Evolutionary conservation across 2,329 filamentous ascomycete species (phyloP).

Genomic region (Thermomyces lanuginosus): DNA sequence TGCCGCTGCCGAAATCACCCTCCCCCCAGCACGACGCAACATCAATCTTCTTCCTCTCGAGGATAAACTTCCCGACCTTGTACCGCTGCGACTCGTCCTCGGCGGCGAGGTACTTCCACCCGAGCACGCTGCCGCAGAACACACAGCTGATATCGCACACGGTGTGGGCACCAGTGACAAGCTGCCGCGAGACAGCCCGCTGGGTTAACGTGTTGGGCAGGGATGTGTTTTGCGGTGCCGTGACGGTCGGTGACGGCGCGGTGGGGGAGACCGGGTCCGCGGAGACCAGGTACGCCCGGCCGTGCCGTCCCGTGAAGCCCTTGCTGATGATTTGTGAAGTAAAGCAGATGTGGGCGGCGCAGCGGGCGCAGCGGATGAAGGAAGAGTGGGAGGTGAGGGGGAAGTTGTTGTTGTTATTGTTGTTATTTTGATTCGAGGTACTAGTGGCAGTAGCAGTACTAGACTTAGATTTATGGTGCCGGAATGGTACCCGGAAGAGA

Average conservation of each 20-base stretch:
- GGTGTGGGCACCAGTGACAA: constrained; percentile 47
- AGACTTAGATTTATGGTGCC: too few species aligned
- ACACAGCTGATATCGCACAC: constrained; percentile 44
- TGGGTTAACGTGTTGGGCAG: constrained; percentile 44
- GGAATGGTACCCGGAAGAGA: constrained; percentile 33
- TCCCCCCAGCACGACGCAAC: constrained; percentile 38
- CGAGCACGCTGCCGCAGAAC: constrained; percentile 40
- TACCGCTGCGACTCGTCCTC: constrained; percentile 46
- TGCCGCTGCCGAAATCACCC: background rate
- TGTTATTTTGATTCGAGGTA: background rate
- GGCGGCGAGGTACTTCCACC: constrained; percentile 50
- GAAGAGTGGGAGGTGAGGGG: constrained; percentile 25
- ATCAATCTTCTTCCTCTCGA: constrained; percentile 43
- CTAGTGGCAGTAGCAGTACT: too few species aligned
- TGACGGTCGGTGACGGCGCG: background rate
- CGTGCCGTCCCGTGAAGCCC: constrained; percentile 49
- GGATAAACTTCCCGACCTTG: constrained; percentile 51
- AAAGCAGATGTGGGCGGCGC: constrained; percentile 42
- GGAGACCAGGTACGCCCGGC: constrained; percentile 46
- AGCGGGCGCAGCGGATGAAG: constrained; percentile 43
- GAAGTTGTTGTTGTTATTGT: too few species aligned
- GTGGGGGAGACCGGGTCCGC: constrained; percentile 12
- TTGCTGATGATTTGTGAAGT: constrained; percentile 46
- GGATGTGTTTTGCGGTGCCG: constrained; percentile 10
- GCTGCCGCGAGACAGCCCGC: constrained; percentile 39